phyloP scores from a whole-genome alignment of 31 red algal species.

The Endocladia muricata region DNA sequence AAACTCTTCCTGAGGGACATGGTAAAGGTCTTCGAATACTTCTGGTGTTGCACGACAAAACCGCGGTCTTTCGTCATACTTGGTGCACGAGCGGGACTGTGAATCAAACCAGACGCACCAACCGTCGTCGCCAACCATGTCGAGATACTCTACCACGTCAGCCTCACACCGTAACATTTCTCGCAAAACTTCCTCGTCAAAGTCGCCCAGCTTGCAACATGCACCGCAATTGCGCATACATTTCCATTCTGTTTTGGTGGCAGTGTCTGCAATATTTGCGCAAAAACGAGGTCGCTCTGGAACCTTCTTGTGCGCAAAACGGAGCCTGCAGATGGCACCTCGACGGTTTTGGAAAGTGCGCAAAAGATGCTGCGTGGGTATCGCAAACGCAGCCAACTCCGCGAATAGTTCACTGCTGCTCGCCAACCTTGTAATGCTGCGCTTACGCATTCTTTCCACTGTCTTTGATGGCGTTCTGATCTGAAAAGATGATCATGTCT shows the following conservation, averaged over 20 bases:
- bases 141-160: slow-evolving; percentile 54
- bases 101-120: slow-evolving; percentile 66
- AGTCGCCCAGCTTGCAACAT: slow-evolving; percentile 62
- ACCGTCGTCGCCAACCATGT: slow-evolving; percentile 41
- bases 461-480: no score
- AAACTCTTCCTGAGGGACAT: not conserved
- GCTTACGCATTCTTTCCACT: no score
- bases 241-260: slow-evolving; percentile 27
- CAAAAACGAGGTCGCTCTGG: no score
- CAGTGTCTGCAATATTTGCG: no score
- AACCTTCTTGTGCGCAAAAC: no score
- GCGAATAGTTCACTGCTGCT: no score
- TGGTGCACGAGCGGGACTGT: slow-evolving; percentile 36
- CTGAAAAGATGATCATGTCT: no score
- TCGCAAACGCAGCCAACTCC: no score
- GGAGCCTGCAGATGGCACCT: no score
- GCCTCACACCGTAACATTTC: slow-evolving; percentile 24
- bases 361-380: no score
- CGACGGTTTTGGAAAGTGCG: no score
- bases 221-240: slow-evolving; percentile 69
- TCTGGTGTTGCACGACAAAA: slow-evolving; percentile 61
- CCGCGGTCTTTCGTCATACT: slow-evolving; percentile 31
- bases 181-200: slow-evolving; percentile 15
- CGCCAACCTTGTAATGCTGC: no score
- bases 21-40: slow-evolving; percentile 54